Conservation (phyloP, 345 rosid species). For the Brassica juncea region DNA sequence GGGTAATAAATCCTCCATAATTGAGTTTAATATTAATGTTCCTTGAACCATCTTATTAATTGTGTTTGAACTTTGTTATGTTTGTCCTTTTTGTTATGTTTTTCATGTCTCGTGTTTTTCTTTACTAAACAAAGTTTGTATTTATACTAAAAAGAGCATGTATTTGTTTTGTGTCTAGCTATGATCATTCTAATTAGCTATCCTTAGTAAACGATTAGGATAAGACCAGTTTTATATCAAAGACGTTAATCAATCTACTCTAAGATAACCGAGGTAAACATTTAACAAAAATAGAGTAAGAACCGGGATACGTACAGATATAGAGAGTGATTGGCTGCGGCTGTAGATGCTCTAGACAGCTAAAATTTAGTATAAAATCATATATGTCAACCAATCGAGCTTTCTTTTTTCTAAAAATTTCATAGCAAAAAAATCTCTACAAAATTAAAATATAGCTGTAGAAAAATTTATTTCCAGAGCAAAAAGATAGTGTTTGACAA, state of each 20-base stretch:
- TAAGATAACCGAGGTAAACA: neutral
- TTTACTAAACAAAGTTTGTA: neutral
- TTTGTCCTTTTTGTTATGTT: neutral
- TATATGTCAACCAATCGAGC: too few relatives aligned
- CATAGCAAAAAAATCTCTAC: too few relatives aligned
- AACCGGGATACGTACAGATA: conserved; percentile 18
- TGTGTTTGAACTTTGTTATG: conserved; percentile 9
- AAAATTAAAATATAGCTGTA: too few relatives aligned
- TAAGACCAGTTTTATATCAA: neutral
- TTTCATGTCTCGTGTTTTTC: conserved; percentile 2
- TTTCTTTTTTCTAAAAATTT: too few relatives aligned
- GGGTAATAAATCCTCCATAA: neutral
- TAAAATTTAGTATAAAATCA: too few relatives aligned
- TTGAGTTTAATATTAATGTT: neutral
- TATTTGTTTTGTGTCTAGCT: neutral
- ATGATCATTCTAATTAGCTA: conserved; percentile 5
- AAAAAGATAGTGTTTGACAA: too few relatives aligned
- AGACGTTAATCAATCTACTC: neutral
- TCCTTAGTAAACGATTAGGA: conserved; percentile 11
- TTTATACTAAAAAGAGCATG: neutral
- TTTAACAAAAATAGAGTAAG: conserved; percentile 24
- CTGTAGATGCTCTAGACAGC: neutral
- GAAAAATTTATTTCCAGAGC: too few relatives aligned
- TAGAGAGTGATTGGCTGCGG: too few relatives aligned
- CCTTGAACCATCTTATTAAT: neutral